A percentile compares a stretch with the other conserved stretches of the same genome.
phyloP scores from a whole-genome alignment of 129 eudicot species.

The Pulicaria dysenterica region DNA sequence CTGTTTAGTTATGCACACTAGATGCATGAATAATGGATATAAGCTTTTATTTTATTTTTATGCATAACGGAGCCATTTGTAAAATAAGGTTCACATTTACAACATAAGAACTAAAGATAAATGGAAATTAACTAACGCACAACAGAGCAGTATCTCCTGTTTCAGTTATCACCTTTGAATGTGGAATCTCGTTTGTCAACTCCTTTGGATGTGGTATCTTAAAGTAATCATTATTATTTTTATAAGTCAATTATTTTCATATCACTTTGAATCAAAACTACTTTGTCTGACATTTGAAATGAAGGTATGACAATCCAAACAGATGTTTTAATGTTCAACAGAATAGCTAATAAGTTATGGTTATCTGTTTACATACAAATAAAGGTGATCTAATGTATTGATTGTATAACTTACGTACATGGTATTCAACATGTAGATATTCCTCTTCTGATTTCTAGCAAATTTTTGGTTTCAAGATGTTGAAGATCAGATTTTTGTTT shows the following conservation, averaged over 20 bases:
- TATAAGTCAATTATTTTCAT: background rate
- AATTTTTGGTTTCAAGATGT: no score
- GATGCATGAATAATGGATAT: background rate
- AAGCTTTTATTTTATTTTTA: conserved; percentile 5
- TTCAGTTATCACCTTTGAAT: no score
- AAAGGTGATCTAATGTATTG: background rate
- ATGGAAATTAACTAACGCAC: no score
- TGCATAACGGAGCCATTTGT: background rate
- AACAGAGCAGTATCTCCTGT: no score
- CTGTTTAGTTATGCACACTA: background rate
- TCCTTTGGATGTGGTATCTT: no score
- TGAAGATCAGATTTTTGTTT: no score
- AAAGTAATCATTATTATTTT: background rate
- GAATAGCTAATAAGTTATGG: background rate
- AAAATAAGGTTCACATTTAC: no score
- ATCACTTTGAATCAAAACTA: background rate
- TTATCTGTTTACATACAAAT: background rate
- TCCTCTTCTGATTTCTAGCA: background rate
- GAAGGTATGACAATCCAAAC: background rate
- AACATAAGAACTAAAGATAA: no score
- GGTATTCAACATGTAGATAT: background rate
- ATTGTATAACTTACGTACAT: background rate
- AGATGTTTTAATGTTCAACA: background rate
- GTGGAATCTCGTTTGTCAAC: no score
- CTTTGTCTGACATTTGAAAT: conserved; percentile 3